Conservation (phyloP, 2,329 filamentous ascomycete genomes). For the Shiraia bambusicola region DNA sequence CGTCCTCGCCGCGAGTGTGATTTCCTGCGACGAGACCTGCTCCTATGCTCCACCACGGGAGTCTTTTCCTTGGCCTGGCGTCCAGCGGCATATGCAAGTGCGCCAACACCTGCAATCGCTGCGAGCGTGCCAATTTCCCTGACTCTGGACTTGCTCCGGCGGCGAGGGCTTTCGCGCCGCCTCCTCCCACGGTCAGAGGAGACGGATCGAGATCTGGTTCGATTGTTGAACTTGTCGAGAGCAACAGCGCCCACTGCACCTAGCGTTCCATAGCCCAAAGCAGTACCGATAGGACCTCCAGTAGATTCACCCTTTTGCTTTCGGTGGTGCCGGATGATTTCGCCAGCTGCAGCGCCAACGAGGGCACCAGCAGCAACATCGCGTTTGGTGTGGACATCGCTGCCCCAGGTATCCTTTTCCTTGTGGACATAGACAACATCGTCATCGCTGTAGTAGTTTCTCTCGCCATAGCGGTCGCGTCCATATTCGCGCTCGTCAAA, state of each 20-base stretch:
- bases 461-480: conserved; percentile 45
- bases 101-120: conserved; percentile 61
- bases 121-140: conserved; percentile 60
- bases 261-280: conserved; percentile 61
- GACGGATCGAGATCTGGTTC: conserved; percentile 49
- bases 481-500: conserved; percentile 41
- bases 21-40: conserved; percentile 49
- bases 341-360: conserved; percentile 61
- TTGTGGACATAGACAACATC: conserved; percentile 62
- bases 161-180: conserved; percentile 28
- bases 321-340: conserved; percentile 59
- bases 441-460: conserved; percentile 60
- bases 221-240: conserved; percentile 52
- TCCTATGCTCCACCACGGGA: conserved; percentile 49
- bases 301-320: conserved; percentile 58
- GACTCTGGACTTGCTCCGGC: conserved; percentile 44
- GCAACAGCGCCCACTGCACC: conserved; percentile 64
- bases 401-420: conserved; percentile 49
- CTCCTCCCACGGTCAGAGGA: conserved; percentile 34
- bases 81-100: conserved; percentile 56
- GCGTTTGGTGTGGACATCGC: conserved; percentile 54
- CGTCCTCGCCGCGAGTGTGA: conserved; percentile 7
- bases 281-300: conserved; percentile 54
- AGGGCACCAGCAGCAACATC: conserved; percentile 65
- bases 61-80: conserved; percentile 51